Base-by-base conservation (phyloP, 805 yeast species). In the Candida berthetii region DNA sequence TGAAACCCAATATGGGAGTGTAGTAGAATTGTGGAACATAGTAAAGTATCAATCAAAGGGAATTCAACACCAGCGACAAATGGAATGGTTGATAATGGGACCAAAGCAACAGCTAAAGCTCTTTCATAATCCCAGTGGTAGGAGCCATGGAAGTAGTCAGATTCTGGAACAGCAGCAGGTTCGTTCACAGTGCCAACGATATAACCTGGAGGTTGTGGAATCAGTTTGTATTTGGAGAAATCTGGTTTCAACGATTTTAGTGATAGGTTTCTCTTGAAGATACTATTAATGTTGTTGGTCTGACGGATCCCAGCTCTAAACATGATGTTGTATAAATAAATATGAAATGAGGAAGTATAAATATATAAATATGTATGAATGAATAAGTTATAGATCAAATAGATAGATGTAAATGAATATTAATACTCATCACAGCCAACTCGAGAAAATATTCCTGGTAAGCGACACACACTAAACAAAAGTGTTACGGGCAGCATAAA, bases 41-140 rank as follows among this genome's bases (percentile, higher is more conserved):
- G 61, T 2, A 77, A 48, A 3, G 85, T 66, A 61, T 85, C 93
- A 3, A 78, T 44, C 7, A 72, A 40, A 1, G 81, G 79, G 35
- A 69, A 59, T n/a, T 80, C 67, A 13, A 71, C 61, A 3, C 57
- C 48, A 6, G 80, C 66, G 19, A 78, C 60, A 41, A 82, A 71
- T 3, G 93, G 90, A 7, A 81, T 64, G 20, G 76, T 58, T 4
- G 78, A 62, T 41, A 85, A 64, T 3, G 95, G 95, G 22, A 83
- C 65, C 66, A 85, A 56, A 1, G 80, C 74, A 34, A 78, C 57
- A 14, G 83, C 73, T 9, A 80, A 74, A 13, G 72, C 46, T 58
- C 84, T 73, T 61, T 85, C 91, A 48, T 76, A 67, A 31, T 83
- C 71, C 90, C 90, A 83, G 64, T 84, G 91, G 48, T 68, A 71